Conservation (phyloP, 179 eudicot species). For the Spinacia oleracea region DNA sequence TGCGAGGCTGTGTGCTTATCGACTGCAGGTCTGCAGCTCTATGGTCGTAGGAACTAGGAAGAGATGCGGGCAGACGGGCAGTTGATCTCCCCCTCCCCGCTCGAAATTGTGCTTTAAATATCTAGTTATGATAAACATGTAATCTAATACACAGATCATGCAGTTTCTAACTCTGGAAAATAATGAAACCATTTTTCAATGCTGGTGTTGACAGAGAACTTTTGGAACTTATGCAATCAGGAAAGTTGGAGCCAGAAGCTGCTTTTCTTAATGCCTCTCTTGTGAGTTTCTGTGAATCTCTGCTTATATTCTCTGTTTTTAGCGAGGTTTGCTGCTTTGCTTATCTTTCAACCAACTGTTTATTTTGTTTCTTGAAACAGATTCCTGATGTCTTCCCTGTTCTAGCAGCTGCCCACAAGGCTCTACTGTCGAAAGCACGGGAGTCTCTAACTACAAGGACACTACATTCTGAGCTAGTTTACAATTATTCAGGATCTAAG, state of each 20-base stretch:
- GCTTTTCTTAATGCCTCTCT: conserved; percentile 91
- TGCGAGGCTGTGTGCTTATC: background rate
- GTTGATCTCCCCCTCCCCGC: background rate
- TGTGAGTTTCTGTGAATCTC: conserved; percentile 38
- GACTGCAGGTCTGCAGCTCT: background rate
- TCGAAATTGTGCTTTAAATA: background rate
- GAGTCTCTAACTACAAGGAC: conserved; percentile 78
- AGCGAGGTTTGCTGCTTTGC: background rate
- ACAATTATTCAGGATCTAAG: conserved; percentile 91
- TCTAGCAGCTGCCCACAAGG: conserved; percentile 89
- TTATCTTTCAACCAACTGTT: background rate
- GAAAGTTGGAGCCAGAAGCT: conserved; percentile 82
- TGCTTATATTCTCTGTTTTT: background rate
- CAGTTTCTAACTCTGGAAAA: background rate
- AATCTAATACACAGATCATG: background rate
- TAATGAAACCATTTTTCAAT: background rate
- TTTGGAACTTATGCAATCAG: conserved; percentile 75
- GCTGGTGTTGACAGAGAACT: conserved; percentile 66
- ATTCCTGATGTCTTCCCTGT: conserved; percentile 87
- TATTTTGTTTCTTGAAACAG: conserved; percentile 36
- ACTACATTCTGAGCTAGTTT: conserved; percentile 87
- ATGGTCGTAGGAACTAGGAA: background rate
- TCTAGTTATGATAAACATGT: background rate
- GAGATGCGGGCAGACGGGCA: background rate
- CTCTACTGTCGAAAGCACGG: conserved; percentile 69